A percentile compares a stretch with the other conserved stretches of the same genome.
Evolutionary conservation across 352 stramenopile species (phyloP).

Genomic region (Phytophthora chlamydospora): DNA sequence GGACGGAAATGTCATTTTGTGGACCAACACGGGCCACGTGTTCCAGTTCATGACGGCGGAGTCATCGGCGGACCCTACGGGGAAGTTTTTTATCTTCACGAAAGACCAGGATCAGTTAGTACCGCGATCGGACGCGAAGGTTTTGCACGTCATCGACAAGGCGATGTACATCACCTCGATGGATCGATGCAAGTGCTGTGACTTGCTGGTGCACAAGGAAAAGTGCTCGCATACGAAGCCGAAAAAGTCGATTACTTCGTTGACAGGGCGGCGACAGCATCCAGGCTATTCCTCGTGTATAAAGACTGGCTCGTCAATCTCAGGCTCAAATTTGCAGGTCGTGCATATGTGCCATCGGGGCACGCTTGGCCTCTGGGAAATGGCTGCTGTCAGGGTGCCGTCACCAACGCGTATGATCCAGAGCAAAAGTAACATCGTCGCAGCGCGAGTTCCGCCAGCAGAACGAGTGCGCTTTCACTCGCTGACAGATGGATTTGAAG

Average conservation of each 20-base stretch:
- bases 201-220: slow-evolving; percentile 16
- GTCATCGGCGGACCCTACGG: slow-evolving; percentile 26
- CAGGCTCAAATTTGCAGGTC: slow-evolving; percentile 31
- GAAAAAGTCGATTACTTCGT: slow-evolving; percentile 1
- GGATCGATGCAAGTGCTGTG: slow-evolving; percentile 65
- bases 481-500: slow-evolving; percentile 41
- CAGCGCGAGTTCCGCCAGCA: slow-evolving; percentile 5
- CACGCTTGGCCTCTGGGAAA: slow-evolving; percentile 59
- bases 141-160: slow-evolving; percentile 54
- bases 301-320: slow-evolving; percentile 10
- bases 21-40: slow-evolving; percentile 69
- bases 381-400: slow-evolving; percentile 27
- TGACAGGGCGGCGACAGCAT: slow-evolving; percentile 18
- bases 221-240: slow-evolving; percentile 12
- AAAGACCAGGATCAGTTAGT: slow-evolving; percentile 85
- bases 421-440: slow-evolving; percentile 23
- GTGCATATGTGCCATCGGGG: slow-evolving; percentile 65
- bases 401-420: slow-evolving; percentile 10
- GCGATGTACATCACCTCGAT: slow-evolving; percentile 59
- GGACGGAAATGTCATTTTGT: slow-evolving; percentile 68
- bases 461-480: slow-evolving; percentile 30
- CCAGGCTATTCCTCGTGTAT: slow-evolving; percentile 63
- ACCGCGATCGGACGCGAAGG: slow-evolving; percentile 74
- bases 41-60: slow-evolving; percentile 62
- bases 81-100: slow-evolving; percentile 85